Percentiles rank a stretch among this genome's conserved stretches.
These are phyloP conservation scores for Rhodomyrtus psidioides DNA, from an alignment of 441 rosid species.

Conservation along the genomic window DNA sequence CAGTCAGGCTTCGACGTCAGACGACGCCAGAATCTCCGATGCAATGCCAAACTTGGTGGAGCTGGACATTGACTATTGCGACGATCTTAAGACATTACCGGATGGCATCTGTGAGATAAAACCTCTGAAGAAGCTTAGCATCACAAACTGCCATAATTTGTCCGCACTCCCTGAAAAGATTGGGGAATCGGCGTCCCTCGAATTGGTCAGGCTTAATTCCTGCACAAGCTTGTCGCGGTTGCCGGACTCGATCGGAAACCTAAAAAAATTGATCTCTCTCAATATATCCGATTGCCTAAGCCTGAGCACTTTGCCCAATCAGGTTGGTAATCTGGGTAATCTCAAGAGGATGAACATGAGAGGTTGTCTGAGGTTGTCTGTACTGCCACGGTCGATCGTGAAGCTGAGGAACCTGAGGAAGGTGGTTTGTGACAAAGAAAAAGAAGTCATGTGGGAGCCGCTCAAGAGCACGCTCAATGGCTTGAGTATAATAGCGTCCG, in stretches of 20 bases:
- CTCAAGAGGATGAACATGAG: background rate
- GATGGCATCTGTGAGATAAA: background rate
- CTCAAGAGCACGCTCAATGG: constrained; percentile 6
- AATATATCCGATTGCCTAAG: background rate
- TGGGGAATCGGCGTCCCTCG: background rate
- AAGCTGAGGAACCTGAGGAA: background rate
- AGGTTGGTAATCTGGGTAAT: background rate
- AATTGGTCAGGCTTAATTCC: background rate
- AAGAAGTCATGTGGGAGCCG: constrained; percentile 20
- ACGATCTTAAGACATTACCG: background rate
- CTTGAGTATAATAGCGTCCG: background rate
- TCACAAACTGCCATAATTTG: background rate
- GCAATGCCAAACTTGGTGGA: background rate
- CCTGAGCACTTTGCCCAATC: background rate
- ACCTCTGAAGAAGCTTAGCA: background rate
- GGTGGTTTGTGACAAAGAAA: constrained; percentile 17
- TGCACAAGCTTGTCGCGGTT: background rate
- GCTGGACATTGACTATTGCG: background rate
- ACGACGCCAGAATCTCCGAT: background rate
- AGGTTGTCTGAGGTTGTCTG: background rate
- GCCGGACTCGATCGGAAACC: background rate
- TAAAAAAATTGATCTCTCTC: background rate
- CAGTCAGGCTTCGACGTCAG: background rate
- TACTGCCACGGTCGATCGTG: background rate
- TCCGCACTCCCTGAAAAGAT: background rate